Percentiles rank a stretch among this genome's conserved stretches.
Evolutionary conservation across 2,329 filamentous ascomycete species (phyloP).

Genomic region (Piedraia hortae): DNA sequence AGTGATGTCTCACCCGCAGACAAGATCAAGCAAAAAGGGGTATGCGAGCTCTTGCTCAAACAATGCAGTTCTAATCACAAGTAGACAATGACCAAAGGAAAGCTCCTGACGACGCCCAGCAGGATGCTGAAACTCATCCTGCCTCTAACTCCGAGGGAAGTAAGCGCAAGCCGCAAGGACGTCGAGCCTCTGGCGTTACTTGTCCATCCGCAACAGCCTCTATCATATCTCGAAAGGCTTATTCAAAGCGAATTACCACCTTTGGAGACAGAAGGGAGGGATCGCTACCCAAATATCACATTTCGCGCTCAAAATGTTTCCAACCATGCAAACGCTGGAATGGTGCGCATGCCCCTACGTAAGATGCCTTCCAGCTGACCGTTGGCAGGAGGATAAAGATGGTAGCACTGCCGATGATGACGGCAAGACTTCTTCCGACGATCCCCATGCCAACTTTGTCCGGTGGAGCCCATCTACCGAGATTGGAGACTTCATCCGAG

Average conservation of each 20-base stretch:
- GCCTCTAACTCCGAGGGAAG: conserved; percentile 37
- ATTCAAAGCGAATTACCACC: conserved; percentile 68
- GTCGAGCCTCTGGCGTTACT: conserved; percentile 68
- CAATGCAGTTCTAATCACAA: no score
- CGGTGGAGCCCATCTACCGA: conserved; percentile 75
- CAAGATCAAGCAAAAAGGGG: conserved; percentile 18
- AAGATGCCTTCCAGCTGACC: no score
- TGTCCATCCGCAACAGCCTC: conserved; percentile 67
- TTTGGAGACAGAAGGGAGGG: conserved; percentile 35
- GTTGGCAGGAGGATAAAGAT: no score
- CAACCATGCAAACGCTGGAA: conserved; percentile 26
- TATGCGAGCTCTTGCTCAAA: conserved; percentile 25
- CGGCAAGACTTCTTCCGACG: no score
- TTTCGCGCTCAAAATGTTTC: conserved; percentile 58
- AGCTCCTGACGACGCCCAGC: conserved; percentile 54
- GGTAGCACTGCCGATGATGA: no score
- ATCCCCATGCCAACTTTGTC: conserved; percentile 35
- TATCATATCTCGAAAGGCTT: conserved; percentile 68
- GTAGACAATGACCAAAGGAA: conserved; percentile 51
- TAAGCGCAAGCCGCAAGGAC: conserved; percentile 32
- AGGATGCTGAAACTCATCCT: conserved; percentile 57
- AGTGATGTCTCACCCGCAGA: conserved; percentile 29
- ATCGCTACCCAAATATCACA: conserved; percentile 43
- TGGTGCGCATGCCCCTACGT: no score
- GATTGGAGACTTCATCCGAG: conserved; percentile 79